phyloP scores from a whole-genome alignment of 1,284 basidiomycete species.

The Microbotryum violaceum region DNA sequence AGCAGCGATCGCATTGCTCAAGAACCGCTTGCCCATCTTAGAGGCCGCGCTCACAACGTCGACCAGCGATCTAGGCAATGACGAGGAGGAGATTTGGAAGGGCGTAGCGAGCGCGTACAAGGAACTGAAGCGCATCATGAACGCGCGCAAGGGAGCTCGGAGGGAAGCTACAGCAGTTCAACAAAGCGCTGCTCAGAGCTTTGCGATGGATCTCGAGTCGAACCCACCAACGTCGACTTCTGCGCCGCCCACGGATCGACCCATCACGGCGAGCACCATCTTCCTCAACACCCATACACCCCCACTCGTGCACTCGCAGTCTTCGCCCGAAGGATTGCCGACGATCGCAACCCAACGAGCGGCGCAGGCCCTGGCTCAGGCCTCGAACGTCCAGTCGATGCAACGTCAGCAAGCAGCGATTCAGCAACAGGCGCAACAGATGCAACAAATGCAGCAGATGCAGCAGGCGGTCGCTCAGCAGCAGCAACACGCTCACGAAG shows the following conservation, averaged over 20 bases:
- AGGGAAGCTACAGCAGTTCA: not conserved
- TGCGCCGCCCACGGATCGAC: not conserved
- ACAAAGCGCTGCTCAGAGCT: not conserved
- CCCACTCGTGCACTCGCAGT: slow-evolving; percentile 21
- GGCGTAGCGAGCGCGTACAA: slow-evolving; percentile 29
- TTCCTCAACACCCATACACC: slow-evolving; percentile 11
- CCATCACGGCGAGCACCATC: not conserved
- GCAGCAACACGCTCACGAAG: slow-evolving; percentile 14
- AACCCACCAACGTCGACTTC: slow-evolving; percentile 8
- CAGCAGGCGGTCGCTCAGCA: slow-evolving; percentile 1
- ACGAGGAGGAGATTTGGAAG: slow-evolving; percentile 34
- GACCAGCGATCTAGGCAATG: slow-evolving; percentile 20
- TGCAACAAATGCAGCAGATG: not conserved
- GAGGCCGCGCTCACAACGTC: slow-evolving; percentile 27
- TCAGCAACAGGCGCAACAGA: not conserved
- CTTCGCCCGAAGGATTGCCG: slow-evolving; percentile 14
- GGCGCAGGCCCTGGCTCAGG: too few species aligned
- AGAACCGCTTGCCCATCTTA: slow-evolving; percentile 29
- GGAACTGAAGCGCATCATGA: slow-evolving; percentile 29
- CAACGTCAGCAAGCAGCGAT: not conserved
- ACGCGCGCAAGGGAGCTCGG: slow-evolving; percentile 11
- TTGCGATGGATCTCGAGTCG: slow-evolving; percentile 29
- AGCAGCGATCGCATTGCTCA: slow-evolving; percentile 23
- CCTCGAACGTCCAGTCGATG: not conserved
- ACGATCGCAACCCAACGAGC: too few species aligned